These are phyloP conservation scores for Aspergillus hiratsukae DNA, from an alignment of 2,329 filamentous ascomycete genomes.

Conservation along the genomic window DNA sequence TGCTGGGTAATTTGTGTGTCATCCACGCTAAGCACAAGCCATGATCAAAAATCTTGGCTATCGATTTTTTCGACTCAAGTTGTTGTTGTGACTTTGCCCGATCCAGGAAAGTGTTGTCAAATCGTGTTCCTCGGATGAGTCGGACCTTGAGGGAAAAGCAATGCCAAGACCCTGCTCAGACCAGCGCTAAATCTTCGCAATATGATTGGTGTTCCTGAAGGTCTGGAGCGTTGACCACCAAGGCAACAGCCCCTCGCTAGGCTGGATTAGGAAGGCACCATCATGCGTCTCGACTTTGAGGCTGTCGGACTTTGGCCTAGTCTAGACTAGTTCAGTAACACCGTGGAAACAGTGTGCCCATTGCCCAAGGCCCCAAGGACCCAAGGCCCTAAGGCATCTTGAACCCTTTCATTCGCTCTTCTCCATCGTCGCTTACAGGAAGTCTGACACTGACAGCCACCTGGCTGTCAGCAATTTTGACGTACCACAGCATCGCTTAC, in stretches of 20 bases:
- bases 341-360: too few relatives aligned
- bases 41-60: not conserved
- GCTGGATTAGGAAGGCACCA: not conserved
- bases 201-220: conserved; percentile 18
- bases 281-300: not conserved
- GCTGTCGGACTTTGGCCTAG: not conserved
- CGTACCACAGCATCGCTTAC: not conserved
- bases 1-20: not conserved
- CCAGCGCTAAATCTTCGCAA: not conserved
- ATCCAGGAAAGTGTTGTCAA: not conserved
- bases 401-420: not conserved
- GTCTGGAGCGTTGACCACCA: not conserved
- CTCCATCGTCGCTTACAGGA: not conserved
- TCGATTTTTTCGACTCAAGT: not conserved
- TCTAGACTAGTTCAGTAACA: not conserved
- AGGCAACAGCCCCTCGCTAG: conserved; percentile 5
- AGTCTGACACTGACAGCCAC: not conserved
- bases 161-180: not conserved
- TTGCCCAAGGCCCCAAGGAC: too few relatives aligned
- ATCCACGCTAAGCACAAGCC: not conserved
- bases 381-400: not conserved
- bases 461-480: not conserved
- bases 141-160: not conserved
- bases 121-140: too few relatives aligned
- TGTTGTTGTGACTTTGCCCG: not conserved